A percentile compares a stretch with the other conserved stretches of the same genome.
These are phyloP conservation scores for Vickermania spadyakhi DNA, from an alignment of 208 protist species.

Conservation along the genomic window DNA sequence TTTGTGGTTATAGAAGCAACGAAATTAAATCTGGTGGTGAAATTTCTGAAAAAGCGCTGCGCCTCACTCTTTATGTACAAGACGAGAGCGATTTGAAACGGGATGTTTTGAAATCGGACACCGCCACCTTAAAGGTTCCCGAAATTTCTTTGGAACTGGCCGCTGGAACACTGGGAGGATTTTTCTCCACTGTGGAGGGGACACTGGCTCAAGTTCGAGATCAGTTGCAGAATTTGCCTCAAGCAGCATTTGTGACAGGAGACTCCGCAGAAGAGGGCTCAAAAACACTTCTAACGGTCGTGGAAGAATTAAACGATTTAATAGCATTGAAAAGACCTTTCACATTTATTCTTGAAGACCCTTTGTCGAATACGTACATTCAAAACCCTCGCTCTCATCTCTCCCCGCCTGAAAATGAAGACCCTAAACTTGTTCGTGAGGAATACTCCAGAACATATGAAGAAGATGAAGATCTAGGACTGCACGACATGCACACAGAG, in stretches of 20 bases:
- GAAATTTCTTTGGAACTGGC: slow-evolving; percentile 85
- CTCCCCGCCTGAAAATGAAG: slow-evolving; percentile 68
- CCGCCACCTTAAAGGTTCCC: slow-evolving; percentile 75
- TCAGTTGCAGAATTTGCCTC: slow-evolving; percentile 72
- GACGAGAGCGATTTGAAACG: slow-evolving; percentile 83
- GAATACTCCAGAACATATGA: slow-evolving; percentile 84
- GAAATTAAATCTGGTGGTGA: slow-evolving; percentile 91
- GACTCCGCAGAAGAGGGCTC: slow-evolving; percentile 56
- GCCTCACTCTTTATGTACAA: slow-evolving; percentile 65
- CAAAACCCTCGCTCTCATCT: slow-evolving; percentile 88
- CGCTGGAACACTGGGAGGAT: slow-evolving; percentile 86
- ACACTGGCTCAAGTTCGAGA: slow-evolving; percentile 78
- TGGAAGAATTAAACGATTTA: slow-evolving; percentile 69
- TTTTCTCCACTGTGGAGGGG: slow-evolving; percentile 93
- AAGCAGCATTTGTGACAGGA: slow-evolving; percentile 63
- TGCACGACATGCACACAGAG: slow-evolving; percentile 65
- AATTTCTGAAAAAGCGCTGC: slow-evolving; percentile 64
- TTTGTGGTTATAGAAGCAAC: slow-evolving; percentile 91
- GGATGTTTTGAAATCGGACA: slow-evolving; percentile 93
- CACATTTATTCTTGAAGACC: slow-evolving; percentile 92
- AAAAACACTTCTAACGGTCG: slow-evolving; percentile 70
- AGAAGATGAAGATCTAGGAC: slow-evolving; percentile 92
- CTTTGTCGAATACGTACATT: slow-evolving; percentile 88
- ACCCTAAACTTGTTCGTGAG: slow-evolving; percentile 69
- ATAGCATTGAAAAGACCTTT: slow-evolving; percentile 58